Conservation (phyloP, 2,329 filamentous ascomycete genomes). For the Botrytis paeoniae region DNA sequence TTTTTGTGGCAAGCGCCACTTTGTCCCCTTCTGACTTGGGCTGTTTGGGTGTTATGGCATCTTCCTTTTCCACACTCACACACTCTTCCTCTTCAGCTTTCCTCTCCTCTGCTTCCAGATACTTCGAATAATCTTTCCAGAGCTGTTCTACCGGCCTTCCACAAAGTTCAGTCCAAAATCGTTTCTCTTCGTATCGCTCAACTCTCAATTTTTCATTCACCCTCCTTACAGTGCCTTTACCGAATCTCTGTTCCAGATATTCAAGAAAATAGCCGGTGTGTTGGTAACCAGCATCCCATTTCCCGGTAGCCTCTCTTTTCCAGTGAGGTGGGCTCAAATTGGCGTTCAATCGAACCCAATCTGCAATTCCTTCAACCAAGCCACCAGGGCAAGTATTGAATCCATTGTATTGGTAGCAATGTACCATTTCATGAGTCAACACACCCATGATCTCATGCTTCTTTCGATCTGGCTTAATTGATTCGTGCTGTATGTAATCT, state of each 20-base stretch:
- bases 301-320: constrained; percentile 53
- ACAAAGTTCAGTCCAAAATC: constrained; percentile 67
- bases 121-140: constrained; percentile 68
- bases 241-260: constrained; percentile 70
- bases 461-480: constrained; percentile 44
- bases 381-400: constrained; percentile 64
- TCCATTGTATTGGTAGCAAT: constrained; percentile 85
- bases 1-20: background rate
- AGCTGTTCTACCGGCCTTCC: constrained; percentile 64
- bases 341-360: constrained; percentile 81
- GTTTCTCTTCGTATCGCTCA: constrained; percentile 60
- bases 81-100: constrained; percentile 34
- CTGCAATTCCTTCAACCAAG: constrained; percentile 85
- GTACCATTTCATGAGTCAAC: constrained; percentile 87
- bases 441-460: constrained; percentile 74
- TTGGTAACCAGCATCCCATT: constrained; percentile 91
- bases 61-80: constrained; percentile 35
- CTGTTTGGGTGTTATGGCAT: constrained; percentile 21
- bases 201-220: constrained; percentile 66
- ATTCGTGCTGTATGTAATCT: constrained; percentile 58
- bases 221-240: constrained; percentile 55
- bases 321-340: constrained; percentile 79
- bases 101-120: constrained; percentile 28
- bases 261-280: constrained; percentile 88
- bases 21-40: background rate